Evolutionary conservation across 805 yeast genomes (phyloP), one percentile per base, ranked within the genome.

Genomic region (Candida manassasensis): DNA sequence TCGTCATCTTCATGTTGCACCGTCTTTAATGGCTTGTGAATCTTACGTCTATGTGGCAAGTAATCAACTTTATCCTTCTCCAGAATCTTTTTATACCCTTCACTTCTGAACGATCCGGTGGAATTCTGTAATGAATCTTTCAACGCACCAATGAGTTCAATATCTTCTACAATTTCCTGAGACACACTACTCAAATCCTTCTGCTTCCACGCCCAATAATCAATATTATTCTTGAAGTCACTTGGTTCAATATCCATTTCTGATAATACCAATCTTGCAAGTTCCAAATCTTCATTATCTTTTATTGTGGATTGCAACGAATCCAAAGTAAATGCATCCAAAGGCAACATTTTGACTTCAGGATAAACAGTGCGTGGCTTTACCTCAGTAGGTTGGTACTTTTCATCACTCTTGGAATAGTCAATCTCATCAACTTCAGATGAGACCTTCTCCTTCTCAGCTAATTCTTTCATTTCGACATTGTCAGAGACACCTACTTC

Each of bases 31-130:
- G 89, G 90, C 44, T 73, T 68, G 43, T 81, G 76, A 1, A 74
- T 59, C 47, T 73, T 78, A 40, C 85, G 75, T 33, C 93, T 79
- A 55, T 88, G 96, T 2, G 95, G 93, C 36, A 89, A 63, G 52
- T 86, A 89, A 40, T 77, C 82, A 10, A 75, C 64, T 54, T 89
- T 89, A 29, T 79, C 70, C 0, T 75, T 68, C 44, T 88, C 96
- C 0, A 82, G 73, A 25, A 86, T 78, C 53, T 83, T 84, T 30
- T 61, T 57, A 52, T 80, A 85, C 0, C 95, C 95, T 38, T 81
- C 77, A 24, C 88, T 78, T 48, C 76, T 73, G 49, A 82, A 82
- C 2, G 84, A 69, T 1, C 88, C 85, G 0, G 81, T 61, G 0
- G 43, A 37, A 35, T 73, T 75, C 28, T 62, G 67, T 28, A 67